phyloP scores from a whole-genome alignment of 805 yeast species.

The Diddensiella caesifluorescens region DNA sequence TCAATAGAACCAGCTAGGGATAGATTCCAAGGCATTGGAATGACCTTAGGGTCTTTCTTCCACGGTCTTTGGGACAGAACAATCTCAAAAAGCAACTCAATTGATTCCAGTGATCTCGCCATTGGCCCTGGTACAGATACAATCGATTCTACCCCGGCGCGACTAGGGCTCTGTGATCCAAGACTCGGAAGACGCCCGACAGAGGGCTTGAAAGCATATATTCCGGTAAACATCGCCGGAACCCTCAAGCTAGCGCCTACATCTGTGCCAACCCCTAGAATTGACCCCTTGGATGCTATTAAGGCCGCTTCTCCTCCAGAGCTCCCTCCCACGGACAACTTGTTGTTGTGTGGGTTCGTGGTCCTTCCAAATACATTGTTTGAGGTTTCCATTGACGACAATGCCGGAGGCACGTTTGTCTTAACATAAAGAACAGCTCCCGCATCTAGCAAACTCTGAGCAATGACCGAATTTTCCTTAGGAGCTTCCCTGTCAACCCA shows the following conservation, averaged over 20 bases:
- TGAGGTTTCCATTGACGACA: conserved; percentile 45
- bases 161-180: conserved; percentile 31
- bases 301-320: conserved; percentile 54
- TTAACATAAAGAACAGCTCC: conserved; percentile 55
- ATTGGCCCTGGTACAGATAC: conserved; percentile 49
- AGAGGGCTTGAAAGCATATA: conserved; percentile 47
- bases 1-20: conserved; percentile 22
- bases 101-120: conserved; percentile 35
- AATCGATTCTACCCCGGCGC: conserved; percentile 37
- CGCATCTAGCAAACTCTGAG: conserved; percentile 35
- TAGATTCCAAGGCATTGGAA: conserved; percentile 47
- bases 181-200: conserved; percentile 33
- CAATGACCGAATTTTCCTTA: conserved; percentile 35
- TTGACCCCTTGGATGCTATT: conserved; percentile 39
- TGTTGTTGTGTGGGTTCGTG: conserved; percentile 41
- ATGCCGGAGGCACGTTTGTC: conserved; percentile 49
- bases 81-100: conserved; percentile 37
- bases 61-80: conserved; percentile 42
- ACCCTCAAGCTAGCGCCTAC: conserved; percentile 50
- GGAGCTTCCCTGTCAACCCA: conserved; percentile 7
- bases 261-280: conserved; percentile 51
- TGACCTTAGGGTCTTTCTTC: conserved; percentile 44
- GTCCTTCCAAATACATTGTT: conserved; percentile 44
- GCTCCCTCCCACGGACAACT: conserved; percentile 47
- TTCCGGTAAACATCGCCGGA: conserved; percentile 42